Evolutionary conservation across 352 stramenopile genomes (phyloP).

Genomic region (Phytophthora fragariae): DNA sequence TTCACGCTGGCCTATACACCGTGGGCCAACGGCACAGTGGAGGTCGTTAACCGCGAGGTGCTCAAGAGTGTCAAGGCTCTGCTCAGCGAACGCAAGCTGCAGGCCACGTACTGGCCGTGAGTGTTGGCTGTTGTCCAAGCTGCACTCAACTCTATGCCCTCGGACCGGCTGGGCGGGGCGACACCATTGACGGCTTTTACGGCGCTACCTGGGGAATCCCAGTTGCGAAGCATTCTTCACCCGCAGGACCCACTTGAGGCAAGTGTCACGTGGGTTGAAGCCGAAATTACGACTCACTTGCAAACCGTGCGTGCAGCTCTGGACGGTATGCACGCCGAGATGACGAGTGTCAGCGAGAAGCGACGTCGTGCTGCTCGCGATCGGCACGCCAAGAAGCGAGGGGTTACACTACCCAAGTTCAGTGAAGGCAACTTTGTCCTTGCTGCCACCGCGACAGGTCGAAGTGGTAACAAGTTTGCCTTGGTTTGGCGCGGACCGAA

Average conservation of each 20-base stretch:
- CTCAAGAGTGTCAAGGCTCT: not conserved
- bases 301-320: not conserved
- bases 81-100: not conserved
- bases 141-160: not conserved
- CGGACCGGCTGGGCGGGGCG: not conserved
- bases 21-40: conserved; percentile 36
- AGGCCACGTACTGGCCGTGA: not conserved
- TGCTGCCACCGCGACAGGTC: not conserved
- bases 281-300: not conserved
- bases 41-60: conserved; percentile 39
- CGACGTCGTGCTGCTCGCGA: not conserved
- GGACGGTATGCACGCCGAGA: not conserved
- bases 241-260: not conserved
- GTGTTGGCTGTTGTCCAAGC: not conserved
- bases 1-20: not conserved
- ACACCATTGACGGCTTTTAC: not conserved
- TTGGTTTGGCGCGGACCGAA: not conserved
- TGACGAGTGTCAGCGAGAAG: not conserved
- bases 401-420: not conserved
- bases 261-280: not conserved
- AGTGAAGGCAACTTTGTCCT: not conserved
- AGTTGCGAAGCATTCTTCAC: not conserved
- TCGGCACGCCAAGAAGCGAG: not conserved
- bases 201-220: not conserved
- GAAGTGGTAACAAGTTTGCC: not conserved